phyloP scores from a whole-genome alignment of 176 grass and related monocot species.

The Canna indica region DNA sequence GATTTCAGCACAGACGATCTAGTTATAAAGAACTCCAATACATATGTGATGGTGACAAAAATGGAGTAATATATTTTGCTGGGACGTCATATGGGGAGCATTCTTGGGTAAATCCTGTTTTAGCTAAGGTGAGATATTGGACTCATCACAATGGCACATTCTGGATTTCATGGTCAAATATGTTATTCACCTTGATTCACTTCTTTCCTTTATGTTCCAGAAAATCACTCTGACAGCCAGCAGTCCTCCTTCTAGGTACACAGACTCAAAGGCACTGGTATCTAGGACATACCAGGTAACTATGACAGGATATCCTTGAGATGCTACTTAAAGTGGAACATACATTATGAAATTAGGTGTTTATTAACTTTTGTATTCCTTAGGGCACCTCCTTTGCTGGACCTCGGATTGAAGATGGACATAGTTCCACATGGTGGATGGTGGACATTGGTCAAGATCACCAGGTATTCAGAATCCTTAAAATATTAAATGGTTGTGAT shows the following conservation, averaged over 20 bases:
- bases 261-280: slow-evolving; percentile 83
- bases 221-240: slow-evolving; percentile 75
- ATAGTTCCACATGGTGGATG: slow-evolving; percentile 86
- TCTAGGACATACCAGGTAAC: slow-evolving; percentile 89
- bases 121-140: slow-evolving; percentile 51
- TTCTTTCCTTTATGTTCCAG: slow-evolving; percentile 30
- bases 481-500: neutral
- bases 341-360: neutral
- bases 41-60: slow-evolving; percentile 86
- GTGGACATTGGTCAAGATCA: slow-evolving; percentile 72
- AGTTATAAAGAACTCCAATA: slow-evolving; percentile 96
- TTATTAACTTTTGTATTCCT: slow-evolving; percentile 21
- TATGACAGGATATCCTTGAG: neutral
- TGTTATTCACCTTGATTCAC: slow-evolving; percentile 12
- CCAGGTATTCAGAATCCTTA: slow-evolving; percentile 45
- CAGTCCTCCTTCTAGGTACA: slow-evolving; percentile 84
- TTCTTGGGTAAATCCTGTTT: slow-evolving; percentile 95
- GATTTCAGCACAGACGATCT: slow-evolving; percentile 73
- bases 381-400: slow-evolving; percentile 87
- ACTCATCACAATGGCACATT: neutral
- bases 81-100: slow-evolving; percentile 83
- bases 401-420: slow-evolving; percentile 57
- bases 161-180: neutral
- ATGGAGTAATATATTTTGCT: slow-evolving; percentile 81
- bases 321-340: neutral